Evolutionary conservation across 345 rosid genomes (phyloP).

Genomic region (Euphorbia pulcherrima): DNA sequence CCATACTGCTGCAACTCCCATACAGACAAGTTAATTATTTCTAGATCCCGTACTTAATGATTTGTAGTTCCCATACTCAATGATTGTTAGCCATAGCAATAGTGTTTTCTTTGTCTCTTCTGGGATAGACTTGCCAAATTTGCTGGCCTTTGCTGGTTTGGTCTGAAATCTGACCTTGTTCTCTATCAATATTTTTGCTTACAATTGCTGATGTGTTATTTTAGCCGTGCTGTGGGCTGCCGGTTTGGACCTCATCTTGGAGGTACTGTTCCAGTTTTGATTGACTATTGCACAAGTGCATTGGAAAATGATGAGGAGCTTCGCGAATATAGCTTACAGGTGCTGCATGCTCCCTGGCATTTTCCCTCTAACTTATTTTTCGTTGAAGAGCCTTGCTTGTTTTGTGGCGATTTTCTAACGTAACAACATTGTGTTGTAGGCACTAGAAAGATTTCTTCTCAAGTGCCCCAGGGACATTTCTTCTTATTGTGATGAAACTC

Average conservation of each 20-base stretch:
- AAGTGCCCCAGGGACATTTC: slow-evolving; percentile 93
- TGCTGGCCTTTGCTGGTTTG: no score
- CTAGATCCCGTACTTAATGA: no score
- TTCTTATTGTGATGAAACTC: slow-evolving; percentile 78
- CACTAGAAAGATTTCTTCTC: slow-evolving; percentile 87
- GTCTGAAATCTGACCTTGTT: no score
- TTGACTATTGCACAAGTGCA: slow-evolving; percentile 80
- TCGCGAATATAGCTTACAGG: slow-evolving; percentile 99
- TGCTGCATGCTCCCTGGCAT: slow-evolving; percentile 15
- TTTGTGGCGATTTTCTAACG: slow-evolving; percentile 2
- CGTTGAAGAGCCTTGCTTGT: not conserved
- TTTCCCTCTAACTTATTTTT: not conserved
- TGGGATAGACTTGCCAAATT: no score
- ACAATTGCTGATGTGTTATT: slow-evolving; percentile 25
- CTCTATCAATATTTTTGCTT: no score
- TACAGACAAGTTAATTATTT: no score
- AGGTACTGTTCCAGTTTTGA: slow-evolving; percentile 82
- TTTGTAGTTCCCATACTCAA: no score
- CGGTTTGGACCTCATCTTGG: slow-evolving; percentile 97
- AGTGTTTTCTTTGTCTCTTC: no score
- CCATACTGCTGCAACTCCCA: no score
- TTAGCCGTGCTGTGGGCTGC: slow-evolving; percentile 96
- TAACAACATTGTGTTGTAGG: slow-evolving; percentile 44
- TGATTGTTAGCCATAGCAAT: no score
- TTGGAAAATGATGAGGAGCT: slow-evolving; percentile 99